Conservation (phyloP, 495 filamentous ascomycete genomes). For the Penicillium psychrofluorescens region DNA sequence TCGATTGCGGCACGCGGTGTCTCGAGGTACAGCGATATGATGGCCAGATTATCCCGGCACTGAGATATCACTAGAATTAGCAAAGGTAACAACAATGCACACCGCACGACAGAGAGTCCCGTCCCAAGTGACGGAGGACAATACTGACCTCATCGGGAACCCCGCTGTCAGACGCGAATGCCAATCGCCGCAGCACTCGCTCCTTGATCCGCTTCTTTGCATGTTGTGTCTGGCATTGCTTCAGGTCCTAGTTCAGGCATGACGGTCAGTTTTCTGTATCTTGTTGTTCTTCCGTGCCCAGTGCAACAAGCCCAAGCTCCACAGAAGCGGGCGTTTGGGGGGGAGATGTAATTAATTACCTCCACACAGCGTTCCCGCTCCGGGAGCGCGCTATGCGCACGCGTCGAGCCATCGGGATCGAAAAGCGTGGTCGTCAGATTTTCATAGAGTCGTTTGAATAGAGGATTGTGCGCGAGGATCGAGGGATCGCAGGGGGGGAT, state of each 20-base stretch:
- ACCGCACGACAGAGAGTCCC: neutral
- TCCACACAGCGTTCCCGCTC: constrained; percentile 44
- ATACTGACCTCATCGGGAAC: constrained; percentile 27
- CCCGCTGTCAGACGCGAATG: constrained; percentile 25
- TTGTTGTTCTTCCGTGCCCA: too few species aligned
- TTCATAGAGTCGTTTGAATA: constrained; percentile 57
- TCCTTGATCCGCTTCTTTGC: constrained; percentile 33
- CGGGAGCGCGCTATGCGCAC: constrained; percentile 43
- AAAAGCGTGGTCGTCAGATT: constrained; percentile 51
- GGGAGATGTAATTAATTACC: too few species aligned
- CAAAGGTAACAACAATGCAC: neutral
- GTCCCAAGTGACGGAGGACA: neutral
- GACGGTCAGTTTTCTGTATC: neutral
- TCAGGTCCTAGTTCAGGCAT: constrained; percentile 24
- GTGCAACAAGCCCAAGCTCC: too few species aligned
- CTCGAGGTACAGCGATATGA: constrained; percentile 34
- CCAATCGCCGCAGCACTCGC: constrained; percentile 23
- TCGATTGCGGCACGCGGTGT: constrained; percentile 20
- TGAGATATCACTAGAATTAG: constrained; percentile 1
- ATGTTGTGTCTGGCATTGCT: constrained; percentile 24
- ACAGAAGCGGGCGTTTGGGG: too few species aligned
- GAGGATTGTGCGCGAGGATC: constrained; percentile 54
- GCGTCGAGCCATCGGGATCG: constrained; percentile 56
- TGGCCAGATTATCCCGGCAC: constrained; percentile 29
- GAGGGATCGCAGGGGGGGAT: constrained; percentile 56